Base-by-base conservation (phyloP, 2,329 filamentous ascomycete genomes). In the Trichophyton verrucosum region DNA sequence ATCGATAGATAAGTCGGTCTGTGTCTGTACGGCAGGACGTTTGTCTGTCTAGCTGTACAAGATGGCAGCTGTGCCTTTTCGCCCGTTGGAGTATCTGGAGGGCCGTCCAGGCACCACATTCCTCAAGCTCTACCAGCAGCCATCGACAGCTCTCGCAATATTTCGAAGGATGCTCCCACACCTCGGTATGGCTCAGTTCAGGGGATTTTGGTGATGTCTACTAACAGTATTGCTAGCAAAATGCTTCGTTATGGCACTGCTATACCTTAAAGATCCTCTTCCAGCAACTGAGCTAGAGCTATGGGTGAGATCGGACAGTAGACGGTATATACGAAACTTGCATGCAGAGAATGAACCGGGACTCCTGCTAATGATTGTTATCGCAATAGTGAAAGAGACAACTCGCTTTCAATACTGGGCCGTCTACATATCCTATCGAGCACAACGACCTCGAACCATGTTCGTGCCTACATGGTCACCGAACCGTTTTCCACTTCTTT, bases 121-220 rank as follows among this genome's bases (percentile, higher is more conserved):
- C 74, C 84, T 85, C 72, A 88, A 89, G 74, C 82, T 99, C 53
- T 99, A 99, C 80, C 88, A 91, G 77, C 91, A 96, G 79, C 94
- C 94, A 33, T 95, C 92, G 47, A 96, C 94, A 1, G 88, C 91
- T 42, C 85, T 99, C 66, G 94, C 94, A 66, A 91, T 99, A 69
- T 97, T 97, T 74, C 85, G 94, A 67, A 91, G 94, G 77, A 96
- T 99, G 91, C 82, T 99, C 62, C 90, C 94, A 61, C 88, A 95
- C 70, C 77, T 97, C 64, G 90, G 88, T 91, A 80, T 36, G 57
- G n/a, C 24, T 8, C 47, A 33, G 22, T 42, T 33, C 2, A 13
- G 11, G 2, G 3, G 17, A 36, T 36, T 20, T 51, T n/a, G 47
- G 51, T 58, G 15, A 63, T 65, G 36, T 51, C 27, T 59, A 55